These are phyloP conservation scores for Colletotrichum liriopes DNA, from an alignment of 2,329 filamentous ascomycete genomes.

Conservation along the genomic window DNA sequence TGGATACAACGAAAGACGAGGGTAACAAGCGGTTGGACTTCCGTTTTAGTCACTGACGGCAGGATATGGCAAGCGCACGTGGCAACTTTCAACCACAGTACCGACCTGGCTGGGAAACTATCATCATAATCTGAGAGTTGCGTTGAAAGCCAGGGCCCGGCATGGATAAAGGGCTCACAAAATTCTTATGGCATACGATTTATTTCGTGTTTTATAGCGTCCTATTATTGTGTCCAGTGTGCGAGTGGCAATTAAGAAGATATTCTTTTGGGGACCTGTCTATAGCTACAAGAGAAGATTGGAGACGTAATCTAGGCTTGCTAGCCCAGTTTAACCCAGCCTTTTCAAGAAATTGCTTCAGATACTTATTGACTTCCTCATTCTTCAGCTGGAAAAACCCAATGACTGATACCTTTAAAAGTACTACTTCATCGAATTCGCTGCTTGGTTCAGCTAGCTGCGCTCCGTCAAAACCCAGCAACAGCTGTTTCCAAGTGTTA, in stretches of 20 bases:
- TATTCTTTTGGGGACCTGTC: no score
- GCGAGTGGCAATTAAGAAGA: background rate
- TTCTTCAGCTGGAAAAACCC: slow-evolving; percentile 23
- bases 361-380: slow-evolving; percentile 11
- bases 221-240: no score
- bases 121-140: background rate
- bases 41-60: slow-evolving; percentile 54
- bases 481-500: slow-evolving; percentile 24
- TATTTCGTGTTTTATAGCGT: no score
- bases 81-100: background rate
- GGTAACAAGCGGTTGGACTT: slow-evolving; percentile 63
- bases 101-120: background rate
- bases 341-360: slow-evolving; percentile 11
- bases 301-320: no score
- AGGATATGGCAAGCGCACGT: background rate
- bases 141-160: no score
- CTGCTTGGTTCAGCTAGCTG: slow-evolving; percentile 14
- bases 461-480: slow-evolving; percentile 17
- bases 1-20: slow-evolving; percentile 57
- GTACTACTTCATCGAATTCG: slow-evolving; percentile 10
- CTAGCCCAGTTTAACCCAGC: background rate
- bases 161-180: background rate
- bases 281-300: background rate
- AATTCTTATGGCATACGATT: background rate
- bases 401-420: slow-evolving; percentile 11